phyloP scores from a whole-genome alignment of 768 basidiomycete genomes.

The Serpula lacrymans region DNA sequence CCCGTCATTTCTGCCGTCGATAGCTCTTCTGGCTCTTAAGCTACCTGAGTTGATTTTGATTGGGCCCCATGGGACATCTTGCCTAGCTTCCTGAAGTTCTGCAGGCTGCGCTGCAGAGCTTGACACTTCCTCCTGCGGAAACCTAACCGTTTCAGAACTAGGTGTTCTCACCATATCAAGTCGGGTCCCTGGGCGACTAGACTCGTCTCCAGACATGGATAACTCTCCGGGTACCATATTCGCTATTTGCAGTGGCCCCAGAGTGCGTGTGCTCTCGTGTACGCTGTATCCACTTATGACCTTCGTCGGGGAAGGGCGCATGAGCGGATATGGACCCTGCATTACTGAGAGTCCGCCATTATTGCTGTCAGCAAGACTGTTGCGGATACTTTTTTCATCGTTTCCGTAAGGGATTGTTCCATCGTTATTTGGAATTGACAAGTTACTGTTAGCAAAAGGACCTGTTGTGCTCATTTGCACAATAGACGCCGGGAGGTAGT shows the following conservation, averaged over 20 bases:
- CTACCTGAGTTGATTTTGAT: background rate
- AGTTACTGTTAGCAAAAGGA: slow-evolving; percentile 17
- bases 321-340: slow-evolving; percentile 17
- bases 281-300: slow-evolving; percentile 21
- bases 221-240: slow-evolving; percentile 48
- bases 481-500: slow-evolving; percentile 21
- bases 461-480: slow-evolving; percentile 14
- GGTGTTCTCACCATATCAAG: background rate
- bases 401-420: slow-evolving; percentile 15
- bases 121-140: slow-evolving; percentile 7
- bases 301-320: slow-evolving; percentile 28
- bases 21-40: background rate
- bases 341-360: background rate
- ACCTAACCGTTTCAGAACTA: slow-evolving; percentile 13
- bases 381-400: slow-evolving; percentile 15
- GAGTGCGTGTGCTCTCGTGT: slow-evolving; percentile 30
- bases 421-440: slow-evolving; percentile 13
- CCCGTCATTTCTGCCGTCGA: background rate
- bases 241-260: slow-evolving; percentile 46
- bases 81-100: slow-evolving; percentile 27
- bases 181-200: slow-evolving; percentile 14
- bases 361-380: slow-evolving; percentile 11
- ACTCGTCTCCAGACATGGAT: slow-evolving; percentile 32
- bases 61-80: slow-evolving; percentile 28
- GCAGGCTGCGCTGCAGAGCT: slow-evolving; percentile 30